phyloP scores from a whole-genome alignment of 495 filamentous ascomycete species.

The Mytilinidion resinicola region DNA sequence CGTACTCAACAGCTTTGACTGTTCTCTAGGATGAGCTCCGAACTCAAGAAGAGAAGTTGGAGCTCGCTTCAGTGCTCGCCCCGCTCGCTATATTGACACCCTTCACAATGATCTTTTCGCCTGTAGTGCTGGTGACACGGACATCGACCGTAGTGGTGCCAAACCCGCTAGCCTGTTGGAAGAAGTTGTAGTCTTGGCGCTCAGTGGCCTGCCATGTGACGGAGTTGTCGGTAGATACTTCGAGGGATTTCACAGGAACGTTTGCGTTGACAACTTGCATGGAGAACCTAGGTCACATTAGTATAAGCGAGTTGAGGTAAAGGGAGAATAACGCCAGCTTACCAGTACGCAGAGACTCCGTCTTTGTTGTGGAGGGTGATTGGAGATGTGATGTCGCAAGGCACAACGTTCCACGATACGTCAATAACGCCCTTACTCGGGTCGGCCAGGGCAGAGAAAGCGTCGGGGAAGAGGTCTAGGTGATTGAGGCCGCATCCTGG shows the following conservation, averaged over 20 bases:
- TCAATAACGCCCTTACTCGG: conserved; percentile 48
- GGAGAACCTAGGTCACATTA: conserved; percentile 20
- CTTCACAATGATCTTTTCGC: conserved; percentile 34
- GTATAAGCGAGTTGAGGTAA: conserved; percentile 43
- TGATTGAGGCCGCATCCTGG: conserved; percentile 50
- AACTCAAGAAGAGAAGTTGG: conserved; percentile 11
- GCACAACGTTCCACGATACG: conserved; percentile 47
- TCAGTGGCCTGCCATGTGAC: conserved; percentile 47
- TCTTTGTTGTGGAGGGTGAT: conserved; percentile 51
- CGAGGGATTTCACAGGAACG: conserved; percentile 44
- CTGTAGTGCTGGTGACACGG: conserved; percentile 46
- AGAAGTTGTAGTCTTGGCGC: conserved; percentile 53
- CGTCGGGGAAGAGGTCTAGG: conserved; percentile 54
- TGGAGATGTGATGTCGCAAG: conserved; percentile 47
- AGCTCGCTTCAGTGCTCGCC: conserved; percentile 9
- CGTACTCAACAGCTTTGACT: no score
- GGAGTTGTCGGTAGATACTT: conserved; percentile 54
- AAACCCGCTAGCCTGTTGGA: conserved; percentile 50
- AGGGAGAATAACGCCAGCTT: conserved; percentile 31
- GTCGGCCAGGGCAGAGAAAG: conserved; percentile 45
- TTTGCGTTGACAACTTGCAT: conserved; percentile 57
- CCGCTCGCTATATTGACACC: conserved; percentile 7
- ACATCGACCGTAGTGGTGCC: conserved; percentile 48
- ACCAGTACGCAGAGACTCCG: conserved; percentile 49
- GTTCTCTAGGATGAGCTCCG: no score